Conservation (phyloP, 805 yeast species). For the Monosporozyma servazzii region DNA sequence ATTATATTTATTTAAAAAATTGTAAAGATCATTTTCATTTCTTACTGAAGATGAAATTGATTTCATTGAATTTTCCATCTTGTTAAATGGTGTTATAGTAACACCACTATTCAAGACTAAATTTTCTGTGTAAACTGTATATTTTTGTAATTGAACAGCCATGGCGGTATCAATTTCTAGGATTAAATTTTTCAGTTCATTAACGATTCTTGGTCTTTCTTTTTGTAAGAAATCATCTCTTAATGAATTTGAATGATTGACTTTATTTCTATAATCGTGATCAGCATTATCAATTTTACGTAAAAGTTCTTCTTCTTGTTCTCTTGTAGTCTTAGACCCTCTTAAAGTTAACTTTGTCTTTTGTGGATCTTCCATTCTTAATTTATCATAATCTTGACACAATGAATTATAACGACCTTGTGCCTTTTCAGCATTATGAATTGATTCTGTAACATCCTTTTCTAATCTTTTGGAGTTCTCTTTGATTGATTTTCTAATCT, state of each 20-base stretch:
- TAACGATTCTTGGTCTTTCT: constrained; percentile 70
- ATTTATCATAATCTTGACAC: constrained; percentile 79
- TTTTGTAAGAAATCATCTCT: constrained; percentile 63
- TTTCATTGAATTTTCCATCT: constrained; percentile 54
- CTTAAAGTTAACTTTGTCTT: constrained; percentile 76
- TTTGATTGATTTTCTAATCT: constrained; percentile 65
- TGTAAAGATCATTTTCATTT: constrained; percentile 73
- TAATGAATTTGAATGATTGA: constrained; percentile 58
- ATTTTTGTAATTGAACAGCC: constrained; percentile 80
- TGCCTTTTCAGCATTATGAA: constrained; percentile 80
- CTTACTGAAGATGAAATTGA: constrained; percentile 67
- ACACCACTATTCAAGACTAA: constrained; percentile 78
- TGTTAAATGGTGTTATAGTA: constrained; percentile 61
- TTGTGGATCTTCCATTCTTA: constrained; percentile 72
- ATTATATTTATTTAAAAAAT: constrained; percentile 46
- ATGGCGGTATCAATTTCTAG: constrained; percentile 85
- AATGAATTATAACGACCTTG: constrained; percentile 64
- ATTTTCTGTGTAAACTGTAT: constrained; percentile 80
- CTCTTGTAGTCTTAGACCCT: constrained; percentile 64
- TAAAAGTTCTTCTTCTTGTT: constrained; percentile 83
- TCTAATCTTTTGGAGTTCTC: constrained; percentile 78
- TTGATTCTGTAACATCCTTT: constrained; percentile 76
- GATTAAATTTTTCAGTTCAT: constrained; percentile 63
- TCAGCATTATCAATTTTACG: constrained; percentile 79
- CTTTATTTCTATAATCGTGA: constrained; percentile 73